phyloP scores from a whole-genome alignment of 345 rosid species.

The Odontarrhena argentea region DNA sequence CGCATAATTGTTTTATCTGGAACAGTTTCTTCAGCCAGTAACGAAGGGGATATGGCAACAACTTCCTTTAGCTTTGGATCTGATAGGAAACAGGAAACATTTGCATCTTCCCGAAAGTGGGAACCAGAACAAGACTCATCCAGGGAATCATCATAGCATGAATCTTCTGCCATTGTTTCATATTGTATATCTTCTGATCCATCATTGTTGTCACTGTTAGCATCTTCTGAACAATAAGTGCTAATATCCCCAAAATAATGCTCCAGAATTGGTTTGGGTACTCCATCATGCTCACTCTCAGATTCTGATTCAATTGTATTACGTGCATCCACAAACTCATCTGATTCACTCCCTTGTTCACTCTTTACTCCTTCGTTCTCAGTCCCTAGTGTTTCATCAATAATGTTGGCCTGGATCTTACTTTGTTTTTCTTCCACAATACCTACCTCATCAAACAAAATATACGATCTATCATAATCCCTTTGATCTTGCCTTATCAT shows the following conservation, averaged over 20 bases:
- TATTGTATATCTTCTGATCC: constrained; percentile 35
- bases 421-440: constrained; percentile 36
- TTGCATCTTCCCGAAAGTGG: constrained; percentile 26
- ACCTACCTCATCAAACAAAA: constrained; percentile 41
- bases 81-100: constrained; percentile 22
- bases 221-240: constrained; percentile 41
- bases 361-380: constrained; percentile 56
- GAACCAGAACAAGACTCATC: constrained; percentile 35
- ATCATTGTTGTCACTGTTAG: constrained; percentile 35
- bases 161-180: constrained; percentile 31
- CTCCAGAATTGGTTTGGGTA: constrained; percentile 31
- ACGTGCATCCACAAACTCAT: constrained; percentile 81
- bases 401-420: constrained; percentile 50
- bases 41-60: constrained; percentile 15
- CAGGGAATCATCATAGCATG: constrained; percentile 11
- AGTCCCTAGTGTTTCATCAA: constrained; percentile 60
- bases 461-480: constrained; percentile 30
- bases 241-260: constrained; percentile 41
- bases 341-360: constrained; percentile 56
- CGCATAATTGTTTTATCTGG: not conserved
- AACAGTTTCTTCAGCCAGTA: constrained; percentile 25
- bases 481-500: constrained; percentile 27
- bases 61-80: constrained; percentile 27
- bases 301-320: constrained; percentile 92
- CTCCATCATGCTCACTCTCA: constrained; percentile 41